Percentiles rank a stretch among this genome's conserved stretches.
Conservation (phyloP, 2,329 filamentous ascomycete species). For the Aspergillus glaucus region DNA sequence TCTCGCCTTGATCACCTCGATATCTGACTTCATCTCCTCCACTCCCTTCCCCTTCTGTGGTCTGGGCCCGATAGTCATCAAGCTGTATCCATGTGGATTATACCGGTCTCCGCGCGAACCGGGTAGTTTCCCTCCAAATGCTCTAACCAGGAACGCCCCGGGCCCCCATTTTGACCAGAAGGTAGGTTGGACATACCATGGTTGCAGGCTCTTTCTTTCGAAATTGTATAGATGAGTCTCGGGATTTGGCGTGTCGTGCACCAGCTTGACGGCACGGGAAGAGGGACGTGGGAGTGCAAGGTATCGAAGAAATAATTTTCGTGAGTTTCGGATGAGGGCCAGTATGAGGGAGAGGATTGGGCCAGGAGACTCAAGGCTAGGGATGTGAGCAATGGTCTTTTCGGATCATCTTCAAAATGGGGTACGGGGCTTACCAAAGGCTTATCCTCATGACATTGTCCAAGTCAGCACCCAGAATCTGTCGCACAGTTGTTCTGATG, state of each 20-base stretch:
- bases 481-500: not conserved
- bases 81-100: slow-evolving; percentile 6
- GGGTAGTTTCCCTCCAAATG: slow-evolving; percentile 10
- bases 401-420: not conserved
- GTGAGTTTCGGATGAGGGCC: too few species aligned
- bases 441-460: slow-evolving; percentile 2
- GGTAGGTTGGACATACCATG: slow-evolving; percentile 19
- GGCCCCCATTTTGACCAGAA: slow-evolving; percentile 11
- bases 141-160: slow-evolving; percentile 7
- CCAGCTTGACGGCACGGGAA: slow-evolving; percentile 1
- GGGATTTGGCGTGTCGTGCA: slow-evolving; percentile 5
- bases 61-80: slow-evolving; percentile 9
- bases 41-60: slow-evolving; percentile 7
- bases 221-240: slow-evolving; percentile 2
- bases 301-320: slow-evolving; percentile 3
- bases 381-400: not conserved
- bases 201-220: slow-evolving; percentile 8
- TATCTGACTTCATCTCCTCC: slow-evolving; percentile 7
- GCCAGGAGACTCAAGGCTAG: not conserved
- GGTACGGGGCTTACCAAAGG: slow-evolving; percentile 1
- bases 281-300: slow-evolving; percentile 4
- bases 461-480: slow-evolving; percentile 1
- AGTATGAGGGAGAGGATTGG: too few species aligned
- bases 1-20: not conserved
- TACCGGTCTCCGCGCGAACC: slow-evolving; percentile 1